Evolutionary conservation across 2,329 filamentous ascomycete genomes (phyloP).

Genomic region (Aspergillus versicolor): DNA sequence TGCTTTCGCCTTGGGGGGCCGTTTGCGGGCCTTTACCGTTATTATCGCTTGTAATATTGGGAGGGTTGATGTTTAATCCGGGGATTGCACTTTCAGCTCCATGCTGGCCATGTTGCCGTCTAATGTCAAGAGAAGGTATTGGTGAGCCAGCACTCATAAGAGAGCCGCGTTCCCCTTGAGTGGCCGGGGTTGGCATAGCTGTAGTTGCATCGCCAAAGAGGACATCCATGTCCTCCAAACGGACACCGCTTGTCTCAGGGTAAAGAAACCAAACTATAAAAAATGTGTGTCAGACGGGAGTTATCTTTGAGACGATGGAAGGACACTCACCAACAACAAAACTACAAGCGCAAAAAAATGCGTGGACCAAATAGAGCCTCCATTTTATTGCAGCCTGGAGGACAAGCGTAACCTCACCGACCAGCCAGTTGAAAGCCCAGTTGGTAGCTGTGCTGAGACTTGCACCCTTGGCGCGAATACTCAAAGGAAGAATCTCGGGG

Average conservation of each 20-base stretch:
- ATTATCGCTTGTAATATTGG: conserved; percentile 55
- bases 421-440: conserved; percentile 98
- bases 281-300: conserved; percentile 16
- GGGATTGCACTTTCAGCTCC: conserved; percentile 71
- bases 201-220: conserved; percentile 93
- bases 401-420: conserved; percentile 91
- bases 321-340: conserved; percentile 84
- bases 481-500: conserved; percentile 95
- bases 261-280: conserved; percentile 89
- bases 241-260: conserved; percentile 92
- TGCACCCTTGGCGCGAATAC: conserved; percentile 94
- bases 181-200: conserved; percentile 73
- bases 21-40: conserved; percentile 50
- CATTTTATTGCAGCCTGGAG: conserved; percentile 89
- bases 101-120: conserved; percentile 46
- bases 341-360: conserved; percentile 93
- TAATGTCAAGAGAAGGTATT: conserved; percentile 72
- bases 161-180: conserved; percentile 77
- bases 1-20: conserved; percentile 34
- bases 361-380: conserved; percentile 91
- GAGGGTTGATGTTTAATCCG: conserved; percentile 77
- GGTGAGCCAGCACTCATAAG: conserved; percentile 77
- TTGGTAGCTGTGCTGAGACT: conserved; percentile 95
- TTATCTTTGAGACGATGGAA: background rate
- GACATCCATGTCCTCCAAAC: conserved; percentile 93